Evolutionary conservation across 2,329 filamentous ascomycete genomes (phyloP).

Genomic region (Cladosporium sphaerospermum): DNA sequence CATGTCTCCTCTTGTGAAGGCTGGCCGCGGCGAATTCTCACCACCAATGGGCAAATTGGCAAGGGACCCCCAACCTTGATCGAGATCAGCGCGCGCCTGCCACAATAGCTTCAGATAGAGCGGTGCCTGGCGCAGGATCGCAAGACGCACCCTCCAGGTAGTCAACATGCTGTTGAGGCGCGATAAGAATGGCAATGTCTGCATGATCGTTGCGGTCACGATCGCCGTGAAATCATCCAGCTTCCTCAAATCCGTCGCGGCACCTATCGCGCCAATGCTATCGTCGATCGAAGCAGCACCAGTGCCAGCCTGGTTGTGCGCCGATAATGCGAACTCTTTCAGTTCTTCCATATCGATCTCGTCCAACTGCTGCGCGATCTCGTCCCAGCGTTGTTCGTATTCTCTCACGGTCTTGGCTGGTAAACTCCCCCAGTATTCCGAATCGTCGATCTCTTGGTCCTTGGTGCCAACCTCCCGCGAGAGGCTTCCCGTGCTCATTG

Average conservation of each 20-base stretch:
- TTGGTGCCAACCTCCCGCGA: too few relatives aligned
- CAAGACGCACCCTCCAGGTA: conserved; percentile 70
- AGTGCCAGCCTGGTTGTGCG: conserved; percentile 51
- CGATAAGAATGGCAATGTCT: conserved; percentile 75
- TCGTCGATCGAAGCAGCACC: conserved; percentile 13
- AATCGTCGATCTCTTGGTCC: conserved; percentile 23
- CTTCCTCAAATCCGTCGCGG: conserved; percentile 23
- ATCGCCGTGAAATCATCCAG: conserved; percentile 88
- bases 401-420: conserved; percentile 55
- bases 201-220: conserved; percentile 85
- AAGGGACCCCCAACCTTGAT: conserved; percentile 57
- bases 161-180: conserved; percentile 66
- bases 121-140: conserved; percentile 68
- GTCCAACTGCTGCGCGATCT: conserved; percentile 65
- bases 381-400: conserved; percentile 68
- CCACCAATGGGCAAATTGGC: neutral
- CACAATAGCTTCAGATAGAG: conserved; percentile 57
- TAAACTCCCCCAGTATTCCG: conserved; percentile 65
- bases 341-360: conserved; percentile 75
- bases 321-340: conserved; percentile 78
- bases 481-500: neutral
- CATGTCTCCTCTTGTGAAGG: conserved; percentile 21
- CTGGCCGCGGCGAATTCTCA: neutral
- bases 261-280: conserved; percentile 17
- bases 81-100: conserved; percentile 59